Percentiles rank a stretch among this genome's conserved stretches.
Evolutionary conservation across 208 protist species (phyloP).

Genomic region (Entamoeba invadens): DNA sequence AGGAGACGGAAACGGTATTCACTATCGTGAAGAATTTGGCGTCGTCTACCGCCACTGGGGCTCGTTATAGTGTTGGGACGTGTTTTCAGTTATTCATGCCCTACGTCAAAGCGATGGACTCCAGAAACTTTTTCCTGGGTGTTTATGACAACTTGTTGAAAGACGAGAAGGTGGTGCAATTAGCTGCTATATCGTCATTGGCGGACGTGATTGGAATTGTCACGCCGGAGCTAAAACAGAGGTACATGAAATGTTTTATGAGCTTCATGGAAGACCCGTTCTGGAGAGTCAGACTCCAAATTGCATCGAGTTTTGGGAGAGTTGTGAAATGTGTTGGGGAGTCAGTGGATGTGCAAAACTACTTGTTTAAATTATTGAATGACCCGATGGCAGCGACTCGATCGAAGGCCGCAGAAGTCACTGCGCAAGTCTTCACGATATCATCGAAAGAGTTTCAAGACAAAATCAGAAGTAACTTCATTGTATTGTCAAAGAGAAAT

Average conservation of each 20-base stretch:
- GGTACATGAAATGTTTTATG: neutral
- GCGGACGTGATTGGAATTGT: neutral
- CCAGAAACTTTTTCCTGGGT: neutral
- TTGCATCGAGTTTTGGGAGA: neutral
- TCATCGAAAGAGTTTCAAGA: neutral
- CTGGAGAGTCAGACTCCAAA: neutral
- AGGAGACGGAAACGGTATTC: neutral
- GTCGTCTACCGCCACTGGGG: neutral
- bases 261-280: neutral
- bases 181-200: neutral
- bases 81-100: neutral
- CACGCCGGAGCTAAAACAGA: neutral
- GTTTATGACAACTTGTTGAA: neutral
- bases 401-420: neutral
- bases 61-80: neutral
- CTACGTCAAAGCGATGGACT: neutral
- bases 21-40: neutral
- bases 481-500: neutral
- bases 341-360: neutral
- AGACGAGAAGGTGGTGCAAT: neutral
- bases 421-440: neutral
- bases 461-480: neutral
- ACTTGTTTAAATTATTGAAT: constrained; percentile 1
- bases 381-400: neutral
- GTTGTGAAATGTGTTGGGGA: neutral